These are phyloP conservation scores for Russula brevipes DNA, from an alignment of 768 basidiomycete species.

Conservation along the genomic window DNA sequence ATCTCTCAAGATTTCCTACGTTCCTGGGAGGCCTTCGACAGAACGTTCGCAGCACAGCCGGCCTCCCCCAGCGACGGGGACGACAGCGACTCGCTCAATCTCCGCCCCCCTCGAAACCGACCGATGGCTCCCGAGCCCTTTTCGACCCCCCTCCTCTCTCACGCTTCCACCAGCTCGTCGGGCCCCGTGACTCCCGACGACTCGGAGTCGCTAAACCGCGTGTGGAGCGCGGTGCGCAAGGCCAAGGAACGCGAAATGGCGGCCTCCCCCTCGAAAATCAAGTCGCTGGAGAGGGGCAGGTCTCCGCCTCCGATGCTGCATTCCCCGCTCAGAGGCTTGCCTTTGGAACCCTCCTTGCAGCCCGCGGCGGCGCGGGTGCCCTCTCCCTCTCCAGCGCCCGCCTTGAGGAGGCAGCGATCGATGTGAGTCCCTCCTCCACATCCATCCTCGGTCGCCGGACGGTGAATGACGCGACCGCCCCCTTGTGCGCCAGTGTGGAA, in stretches of 20 bases:
- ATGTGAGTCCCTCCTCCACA: slow-evolving; percentile 42
- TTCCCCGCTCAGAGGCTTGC: slow-evolving; percentile 12
- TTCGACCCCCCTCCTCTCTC: slow-evolving; percentile 21
- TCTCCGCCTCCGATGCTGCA: slow-evolving; percentile 10
- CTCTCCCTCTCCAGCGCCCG: slow-evolving; percentile 30
- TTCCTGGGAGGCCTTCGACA: slow-evolving; percentile 27
- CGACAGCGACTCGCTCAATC: slow-evolving; percentile 18
- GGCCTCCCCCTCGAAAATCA: slow-evolving; percentile 62
- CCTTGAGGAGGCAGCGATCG: slow-evolving; percentile 55
- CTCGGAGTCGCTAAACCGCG: slow-evolving; percentile 42
- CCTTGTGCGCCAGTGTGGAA: slow-evolving; percentile 46
- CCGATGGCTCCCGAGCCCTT: slow-evolving; percentile 28
- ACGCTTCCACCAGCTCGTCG: slow-evolving; percentile 24
- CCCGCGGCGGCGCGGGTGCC: slow-evolving; percentile 1
- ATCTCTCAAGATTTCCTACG: slow-evolving; percentile 21
- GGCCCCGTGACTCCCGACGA: slow-evolving; percentile 27
- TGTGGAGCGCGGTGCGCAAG: slow-evolving; percentile 64
- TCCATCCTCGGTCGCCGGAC: background rate
- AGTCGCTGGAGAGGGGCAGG: slow-evolving; percentile 50
- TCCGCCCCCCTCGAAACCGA: slow-evolving; percentile 13
- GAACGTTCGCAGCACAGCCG: slow-evolving; percentile 25
- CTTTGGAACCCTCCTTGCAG: slow-evolving; percentile 10
- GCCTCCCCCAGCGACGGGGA: slow-evolving; percentile 13
- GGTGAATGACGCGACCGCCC: background rate
- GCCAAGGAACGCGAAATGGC: slow-evolving; percentile 64